Evolutionary conservation across 73 alveolate genomes (phyloP).

Genomic region (Paramecium octaurelia): DNA sequence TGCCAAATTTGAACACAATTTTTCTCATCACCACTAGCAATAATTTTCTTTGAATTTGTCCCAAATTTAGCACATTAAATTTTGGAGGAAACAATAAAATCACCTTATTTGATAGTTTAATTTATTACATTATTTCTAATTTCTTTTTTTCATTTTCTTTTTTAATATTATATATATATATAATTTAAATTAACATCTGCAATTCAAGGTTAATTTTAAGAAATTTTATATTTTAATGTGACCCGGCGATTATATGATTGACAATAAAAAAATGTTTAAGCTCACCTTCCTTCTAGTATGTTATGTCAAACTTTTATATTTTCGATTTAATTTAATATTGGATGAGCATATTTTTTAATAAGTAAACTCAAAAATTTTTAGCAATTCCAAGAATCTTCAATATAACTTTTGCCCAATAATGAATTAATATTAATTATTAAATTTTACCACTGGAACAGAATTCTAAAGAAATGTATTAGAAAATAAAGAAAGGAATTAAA

Average conservation of each 20-base stretch:
- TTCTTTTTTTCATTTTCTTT: slow-evolving; percentile 29
- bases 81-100: slow-evolving; percentile 6
- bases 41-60: background rate
- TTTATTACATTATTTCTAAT: background rate
- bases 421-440: background rate
- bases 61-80: slow-evolving; percentile 52
- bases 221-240: too few relatives aligned
- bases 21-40: slow-evolving; percentile 59
- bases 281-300: background rate
- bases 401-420: background rate
- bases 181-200: too few relatives aligned
- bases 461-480: background rate
- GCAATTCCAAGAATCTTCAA: background rate
- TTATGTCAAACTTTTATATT: background rate
- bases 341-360: too few relatives aligned
- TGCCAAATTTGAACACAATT: slow-evolving; percentile 56
- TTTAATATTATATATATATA: background rate
- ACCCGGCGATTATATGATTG: too few relatives aligned
- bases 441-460: background rate
- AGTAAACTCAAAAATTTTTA: too few relatives aligned
- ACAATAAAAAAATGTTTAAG: too few relatives aligned
- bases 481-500: background rate
- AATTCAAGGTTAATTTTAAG: too few relatives aligned
- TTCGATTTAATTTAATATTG: too few relatives aligned
- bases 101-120: background rate